Percentiles rank a stretch among this genome's conserved stretches.
Evolutionary conservation across 305 asterid species (phyloP).

Genomic region (Petunia hybrid): DNA sequence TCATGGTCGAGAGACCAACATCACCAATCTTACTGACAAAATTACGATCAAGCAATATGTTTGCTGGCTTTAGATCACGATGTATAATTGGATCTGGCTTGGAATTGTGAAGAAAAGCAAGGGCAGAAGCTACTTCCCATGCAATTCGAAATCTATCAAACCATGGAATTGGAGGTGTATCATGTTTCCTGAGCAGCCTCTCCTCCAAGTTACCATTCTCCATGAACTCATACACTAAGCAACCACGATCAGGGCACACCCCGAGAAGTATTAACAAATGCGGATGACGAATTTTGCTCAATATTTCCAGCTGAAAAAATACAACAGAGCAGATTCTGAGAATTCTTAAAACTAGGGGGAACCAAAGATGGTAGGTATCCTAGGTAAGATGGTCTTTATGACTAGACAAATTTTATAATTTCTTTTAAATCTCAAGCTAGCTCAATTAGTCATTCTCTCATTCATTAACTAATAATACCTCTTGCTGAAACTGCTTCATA

Average conservation of each 20-base stretch:
- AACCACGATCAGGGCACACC: constrained; percentile 75
- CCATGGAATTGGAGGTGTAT: constrained; percentile 74
- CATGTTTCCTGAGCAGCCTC: constrained; percentile 55
- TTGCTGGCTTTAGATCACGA: constrained; percentile 93
- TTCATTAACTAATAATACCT: constrained; percentile 58
- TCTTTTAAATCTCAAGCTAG: not conserved
- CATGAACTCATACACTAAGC: constrained; percentile 94
- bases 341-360: constrained; percentile 11
- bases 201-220: constrained; percentile 91
- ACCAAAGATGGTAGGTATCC: constrained; percentile 1
- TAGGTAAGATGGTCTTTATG: not conserved
- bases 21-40: constrained; percentile 87
- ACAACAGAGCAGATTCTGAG: constrained; percentile 34
- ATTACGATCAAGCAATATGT: constrained; percentile 84
- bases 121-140: constrained; percentile 96
- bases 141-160: constrained; percentile 78
- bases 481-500: constrained; percentile 81
- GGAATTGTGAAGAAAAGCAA: constrained; percentile 76
- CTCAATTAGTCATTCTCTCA: constrained; percentile 4
- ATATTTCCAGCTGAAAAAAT: constrained; percentile 69
- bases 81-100: constrained; percentile 77
- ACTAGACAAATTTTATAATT: not conserved
- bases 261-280: constrained; percentile 90
- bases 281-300: constrained; percentile 85
- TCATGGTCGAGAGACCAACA: constrained; percentile 76